These are phyloP conservation scores for Hemileccinum rubropunctum DNA, from an alignment of 768 basidiomycete genomes.

Conservation along the genomic window DNA sequence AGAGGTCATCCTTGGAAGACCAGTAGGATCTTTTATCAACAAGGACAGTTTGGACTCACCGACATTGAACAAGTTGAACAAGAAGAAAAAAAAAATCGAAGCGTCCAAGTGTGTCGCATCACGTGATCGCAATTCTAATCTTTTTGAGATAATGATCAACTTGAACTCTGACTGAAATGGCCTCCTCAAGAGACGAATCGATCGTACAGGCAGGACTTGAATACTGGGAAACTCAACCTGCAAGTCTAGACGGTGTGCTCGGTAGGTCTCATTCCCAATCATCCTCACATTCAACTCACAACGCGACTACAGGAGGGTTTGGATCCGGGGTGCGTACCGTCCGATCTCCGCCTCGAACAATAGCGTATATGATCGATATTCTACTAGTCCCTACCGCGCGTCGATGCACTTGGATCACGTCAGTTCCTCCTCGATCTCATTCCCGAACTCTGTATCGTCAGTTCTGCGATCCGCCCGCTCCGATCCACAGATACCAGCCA, in stretches of 20 bases:
- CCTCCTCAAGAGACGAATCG: conserved; percentile 38
- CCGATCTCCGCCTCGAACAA: neutral
- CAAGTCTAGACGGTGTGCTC: conserved; percentile 84
- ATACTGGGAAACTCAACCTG: conserved; percentile 84
- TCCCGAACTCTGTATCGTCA: conserved; percentile 74
- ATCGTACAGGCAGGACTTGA: conserved; percentile 73
- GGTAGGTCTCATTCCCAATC: conserved; percentile 40
- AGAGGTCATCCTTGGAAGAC: conserved; percentile 19
- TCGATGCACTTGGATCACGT: conserved; percentile 89
- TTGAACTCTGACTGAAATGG: neutral
- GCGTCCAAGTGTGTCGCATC: neutral
- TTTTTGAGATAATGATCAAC: too few species aligned
- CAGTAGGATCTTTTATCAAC: neutral
- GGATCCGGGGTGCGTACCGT: conserved; percentile 47
- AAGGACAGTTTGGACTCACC: conserved; percentile 11
- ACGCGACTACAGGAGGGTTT: conserved; percentile 40
- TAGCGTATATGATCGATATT: neutral
- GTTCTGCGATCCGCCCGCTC: conserved; percentile 66
- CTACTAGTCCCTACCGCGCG: conserved; percentile 79
- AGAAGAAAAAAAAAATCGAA: neutral
- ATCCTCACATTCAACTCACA: conserved; percentile 16
- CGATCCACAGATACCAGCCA: conserved; percentile 6
- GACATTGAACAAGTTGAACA: too few species aligned
- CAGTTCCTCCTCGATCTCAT: conserved; percentile 80
- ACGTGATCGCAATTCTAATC: conserved; percentile 12